Evolutionary conservation across 306 rosid genomes (phyloP).

Genomic region (Vigna reflexopilosa): DNA sequence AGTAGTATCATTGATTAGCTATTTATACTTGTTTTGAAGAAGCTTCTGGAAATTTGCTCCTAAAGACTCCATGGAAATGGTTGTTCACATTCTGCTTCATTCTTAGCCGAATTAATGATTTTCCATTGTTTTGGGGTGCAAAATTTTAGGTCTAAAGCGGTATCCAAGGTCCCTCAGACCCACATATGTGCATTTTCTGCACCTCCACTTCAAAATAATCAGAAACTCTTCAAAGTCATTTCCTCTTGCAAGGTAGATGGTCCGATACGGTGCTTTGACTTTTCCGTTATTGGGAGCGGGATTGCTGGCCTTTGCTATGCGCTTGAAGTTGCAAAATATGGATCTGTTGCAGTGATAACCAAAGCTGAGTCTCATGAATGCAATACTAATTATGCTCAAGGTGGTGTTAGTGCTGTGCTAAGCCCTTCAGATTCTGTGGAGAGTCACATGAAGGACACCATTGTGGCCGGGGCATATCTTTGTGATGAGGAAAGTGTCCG

Average conservation of each 20-base stretch:
- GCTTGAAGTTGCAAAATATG: conserved; percentile 88
- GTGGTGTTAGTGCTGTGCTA: conserved; percentile 96
- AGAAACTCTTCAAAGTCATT: conserved; percentile 53
- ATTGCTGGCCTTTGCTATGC: conserved; percentile 95
- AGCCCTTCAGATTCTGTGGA: conserved; percentile 94
- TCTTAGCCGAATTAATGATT: conserved; percentile 3
- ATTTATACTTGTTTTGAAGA: not conserved
- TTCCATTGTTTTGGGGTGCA: conserved; percentile 12
- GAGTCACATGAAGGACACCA: conserved; percentile 93
- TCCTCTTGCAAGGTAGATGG: conserved; percentile 63
- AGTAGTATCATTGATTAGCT: not conserved
- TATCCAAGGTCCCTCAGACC: conserved; percentile 59
- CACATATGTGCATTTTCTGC: conserved; percentile 51
- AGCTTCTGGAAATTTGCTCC: conserved; percentile 22
- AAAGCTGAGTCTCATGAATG: conserved; percentile 98
- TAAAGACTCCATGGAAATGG: conserved; percentile 12
- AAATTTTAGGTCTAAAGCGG: conserved; percentile 65
- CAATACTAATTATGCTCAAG: conserved; percentile 98
- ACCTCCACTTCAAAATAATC: conserved; percentile 44
- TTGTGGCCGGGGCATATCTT: conserved; percentile 94
- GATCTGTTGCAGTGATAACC: conserved; percentile 94
- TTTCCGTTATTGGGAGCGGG: conserved; percentile 89
- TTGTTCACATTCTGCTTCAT: conserved; percentile 13
- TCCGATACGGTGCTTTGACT: conserved; percentile 78
- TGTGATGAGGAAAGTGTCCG: conserved; percentile 94